Conservation (phyloP, 78 protist species). For the Diacronema lutheri region DNA sequence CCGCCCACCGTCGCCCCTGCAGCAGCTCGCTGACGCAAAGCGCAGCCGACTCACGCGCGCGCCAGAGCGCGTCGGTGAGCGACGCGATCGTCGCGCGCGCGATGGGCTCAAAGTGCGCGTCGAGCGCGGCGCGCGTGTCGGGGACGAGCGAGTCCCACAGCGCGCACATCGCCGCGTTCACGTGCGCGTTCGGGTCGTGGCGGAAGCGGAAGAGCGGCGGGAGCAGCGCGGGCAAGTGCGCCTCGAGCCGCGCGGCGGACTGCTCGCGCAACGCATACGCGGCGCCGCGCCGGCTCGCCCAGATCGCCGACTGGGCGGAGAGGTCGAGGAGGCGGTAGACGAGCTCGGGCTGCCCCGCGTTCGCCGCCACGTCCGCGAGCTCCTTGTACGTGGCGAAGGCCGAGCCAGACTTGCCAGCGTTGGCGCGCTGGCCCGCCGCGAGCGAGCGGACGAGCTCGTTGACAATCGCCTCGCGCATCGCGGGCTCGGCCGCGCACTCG, state of each 20-base stretch:
- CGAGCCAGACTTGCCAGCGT: not conserved
- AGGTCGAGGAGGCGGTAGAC: constrained; percentile 5
- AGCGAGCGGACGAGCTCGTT: not conserved
- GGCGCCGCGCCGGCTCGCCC: not conserved
- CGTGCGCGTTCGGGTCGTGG: not conserved
- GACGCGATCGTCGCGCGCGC: not conserved
- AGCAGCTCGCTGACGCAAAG: not conserved
- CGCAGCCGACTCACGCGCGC: not conserved
- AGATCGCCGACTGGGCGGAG: not conserved
- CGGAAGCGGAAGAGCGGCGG: constrained; percentile 14
- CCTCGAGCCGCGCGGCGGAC: not conserved
- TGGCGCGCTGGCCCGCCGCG: not conserved
- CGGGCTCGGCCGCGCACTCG: not conserved
- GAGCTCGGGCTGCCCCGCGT: not conserved
- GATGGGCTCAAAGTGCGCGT: not conserved
- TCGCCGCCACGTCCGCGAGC: not conserved
- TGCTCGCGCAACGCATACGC: not conserved
- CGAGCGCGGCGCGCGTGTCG: not conserved
- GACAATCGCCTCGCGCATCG: not conserved
- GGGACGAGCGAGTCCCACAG: not conserved
- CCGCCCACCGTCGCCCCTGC: not conserved
- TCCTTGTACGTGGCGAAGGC: constrained; percentile 1
- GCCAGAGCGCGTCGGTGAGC: not conserved
- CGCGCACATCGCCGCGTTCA: not conserved
- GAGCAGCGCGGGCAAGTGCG: not conserved